Percentiles rank a stretch among this genome's conserved stretches.
Evolutionary conservation across 1,139 yeast species (phyloP).

Genomic region (Meyerozyma carpophila): DNA sequence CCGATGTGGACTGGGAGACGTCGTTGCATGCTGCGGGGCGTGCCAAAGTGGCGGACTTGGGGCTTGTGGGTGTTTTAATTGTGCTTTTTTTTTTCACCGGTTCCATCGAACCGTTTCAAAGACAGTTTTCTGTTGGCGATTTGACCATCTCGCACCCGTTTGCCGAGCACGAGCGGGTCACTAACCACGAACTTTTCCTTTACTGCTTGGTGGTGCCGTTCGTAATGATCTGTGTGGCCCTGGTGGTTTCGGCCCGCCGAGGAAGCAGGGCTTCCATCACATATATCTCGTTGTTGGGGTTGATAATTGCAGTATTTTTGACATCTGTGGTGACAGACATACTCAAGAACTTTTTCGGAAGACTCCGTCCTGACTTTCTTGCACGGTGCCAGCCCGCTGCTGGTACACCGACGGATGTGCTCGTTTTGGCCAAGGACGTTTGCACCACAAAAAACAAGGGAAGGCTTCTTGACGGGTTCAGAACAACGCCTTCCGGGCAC

Average conservation of each 20-base stretch:
- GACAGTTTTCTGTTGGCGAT: conserved; percentile 53
- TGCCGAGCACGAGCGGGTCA: conserved; percentile 37
- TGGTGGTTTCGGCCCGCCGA: conserved; percentile 27
- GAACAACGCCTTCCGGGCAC: conserved; percentile 80
- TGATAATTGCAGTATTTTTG: conserved; percentile 30
- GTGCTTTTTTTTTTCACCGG: conserved; percentile 41
- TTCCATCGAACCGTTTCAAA: conserved; percentile 55
- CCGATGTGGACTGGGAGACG: not conserved
- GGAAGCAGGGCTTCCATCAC: conserved; percentile 33
- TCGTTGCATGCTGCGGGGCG: not conserved
- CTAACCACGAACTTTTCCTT: conserved; percentile 28
- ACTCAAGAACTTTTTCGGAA: conserved; percentile 66
- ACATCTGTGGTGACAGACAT: conserved; percentile 45
- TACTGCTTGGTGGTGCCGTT: conserved; percentile 37
- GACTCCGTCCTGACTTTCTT: conserved; percentile 75
- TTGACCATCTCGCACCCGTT: conserved; percentile 43
- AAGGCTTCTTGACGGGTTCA: conserved; percentile 58
- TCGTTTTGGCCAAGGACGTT: conserved; percentile 53
- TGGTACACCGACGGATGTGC: conserved; percentile 39
- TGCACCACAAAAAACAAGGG: conserved; percentile 49
- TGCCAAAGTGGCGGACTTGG: conserved; percentile 39
- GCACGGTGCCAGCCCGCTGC: conserved; percentile 61
- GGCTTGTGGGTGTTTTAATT: conserved; percentile 37
- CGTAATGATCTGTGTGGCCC: conserved; percentile 16
- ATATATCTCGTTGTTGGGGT: conserved; percentile 36